Evolutionary conservation across 176 grass and related monocot genomes (phyloP), one percentile per base, ranked within the genome.

Genomic region (Luzula sylvatica): DNA sequence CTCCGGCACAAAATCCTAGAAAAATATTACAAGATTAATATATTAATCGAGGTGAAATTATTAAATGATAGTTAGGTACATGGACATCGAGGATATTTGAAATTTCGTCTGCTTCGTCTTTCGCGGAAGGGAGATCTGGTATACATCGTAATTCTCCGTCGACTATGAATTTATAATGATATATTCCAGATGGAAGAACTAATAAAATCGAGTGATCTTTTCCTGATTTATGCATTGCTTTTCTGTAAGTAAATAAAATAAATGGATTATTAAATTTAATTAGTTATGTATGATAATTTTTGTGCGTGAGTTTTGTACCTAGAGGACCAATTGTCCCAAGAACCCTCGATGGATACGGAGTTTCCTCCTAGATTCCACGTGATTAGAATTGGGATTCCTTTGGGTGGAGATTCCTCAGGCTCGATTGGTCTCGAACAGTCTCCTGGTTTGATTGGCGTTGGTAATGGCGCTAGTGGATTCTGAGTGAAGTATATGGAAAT

Each of bases 321-420:
- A 35, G 77, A 69, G 53, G 77, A 79, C 84, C 84, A 89, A 67
- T 86, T 86, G 68, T 96, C 84, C 90, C 90, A 96, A 18, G 90
- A 96, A 42, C 90, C 90, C 82, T 96, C 77, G 22, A 96, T 71
- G 50, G 70, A 56, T 15, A 96, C 78, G 13, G 69, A 75, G 11
- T 79, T 86, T 59, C 92, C 92, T 58, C 77, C 92, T 58, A 73
- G 71, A 56, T 44, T 82, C 92, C 92, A 96, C 46, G 71, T 86
- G 58, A 96, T 71, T 24, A 96, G 66, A 29, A 71, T 82, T 19
- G 92, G 81, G 58, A 96, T 86, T 38, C 70, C 74, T 51, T 82
- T 79, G 51, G 67, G 78, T 11, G 52, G 14, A 4, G 78, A 55
- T 20, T 7, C 19, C 20, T 42, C 67, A 13, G 39, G 20, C 47